Evolutionary conservation across 257 asterid species (phyloP), one percentile per base, ranked within the genome.

Genomic region (Cruciata laevipes): DNA sequence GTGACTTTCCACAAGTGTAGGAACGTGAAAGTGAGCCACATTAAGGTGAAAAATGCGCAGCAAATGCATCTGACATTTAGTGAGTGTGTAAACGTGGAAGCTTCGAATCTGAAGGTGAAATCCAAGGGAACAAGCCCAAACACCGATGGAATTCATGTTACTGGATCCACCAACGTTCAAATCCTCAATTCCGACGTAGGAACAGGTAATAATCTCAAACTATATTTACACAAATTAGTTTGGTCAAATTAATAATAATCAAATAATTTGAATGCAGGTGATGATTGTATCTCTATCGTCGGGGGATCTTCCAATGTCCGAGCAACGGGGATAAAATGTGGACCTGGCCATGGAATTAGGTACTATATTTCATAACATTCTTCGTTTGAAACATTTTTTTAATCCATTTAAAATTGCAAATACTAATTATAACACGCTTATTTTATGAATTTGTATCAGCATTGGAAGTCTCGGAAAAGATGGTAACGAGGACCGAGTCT

Each of bases 271-370:
- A n/a, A 23, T 23, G 18, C 64, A 87, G 98, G 98, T 58, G 98
- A 93, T 76, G 98, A 93, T 68, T 92, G 98, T 64, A 70, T 92
- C 49, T 92, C 98, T 31, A 89, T 92, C 44, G 97, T 89, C 5
- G 83, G 82, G 72, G 96, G 96, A 66, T 82, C 97, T 17, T 79
- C 76, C 68, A 79, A 72, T 69, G 80, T 94, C 55, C 73, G 69
- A 62, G 89, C 84, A 61, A 81, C 70, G 37, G 77, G 80, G 53
- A 84, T 90, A 52, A 73, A 61, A 32, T 94, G 99, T 74, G 97
- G 97, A 65, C 97, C 97, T 2, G 97, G 99, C 27, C 99, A 94
- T 73, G 99, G 99, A 74, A 94, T 94, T 73, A 93, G 99, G 99
- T 93, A n/a, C n/a, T n/a, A n/a, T n/a, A 68, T 8, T 5, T 6